Evolutionary conservation across 352 stramenopile genomes (phyloP), one percentile per base, ranked within the genome.

Genomic region (Peronospora belbahrii): DNA sequence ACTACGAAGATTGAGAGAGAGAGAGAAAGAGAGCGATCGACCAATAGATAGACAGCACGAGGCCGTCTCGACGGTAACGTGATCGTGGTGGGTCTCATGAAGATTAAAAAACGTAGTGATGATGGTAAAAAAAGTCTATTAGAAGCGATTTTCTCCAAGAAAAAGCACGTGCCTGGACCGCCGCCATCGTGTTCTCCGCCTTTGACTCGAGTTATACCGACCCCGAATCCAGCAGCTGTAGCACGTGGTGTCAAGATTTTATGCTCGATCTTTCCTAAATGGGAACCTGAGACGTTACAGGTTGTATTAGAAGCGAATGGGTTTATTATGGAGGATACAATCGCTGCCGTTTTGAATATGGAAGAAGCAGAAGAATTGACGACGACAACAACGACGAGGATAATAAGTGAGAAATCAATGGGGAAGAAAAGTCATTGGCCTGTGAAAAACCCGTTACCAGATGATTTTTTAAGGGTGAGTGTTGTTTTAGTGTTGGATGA

Each of bases 271-370:
- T 93, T 93, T 59, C 81, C 78, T 2, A 80, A 73, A 23, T 93
- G 81, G 81, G 81, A 93, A 38, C 42, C 54, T 9, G 65, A 65
- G 41, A 68, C 76, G 17, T 38, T 93, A 49, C 65, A 80, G 14
- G 68, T 85, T 19, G 65, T 93, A 44, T 65, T 93, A 14, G 81
- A 90, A 34, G 67, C 67, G 9, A 85, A 88, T 47, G 67, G 59
- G 7, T 90, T 74, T 30, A 65, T 86, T 24, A 88, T 93, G 74
- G 81, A 93, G 35, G 74, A 85, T 8, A 75, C 81, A 6, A 93
- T 93, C 46, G 68, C 78, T 8, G 65, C 76, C 6, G 79, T 93
- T 30, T 47, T 93, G 20, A 67, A 69, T 15, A 89, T 93, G 76
- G 79, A 93, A 43, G 63, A 79, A 34, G 58, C 62, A 0, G 73